Evolutionary conservation across 1,139 yeast species (phyloP).

Genomic region (Hyphopichia buzzinii): DNA sequence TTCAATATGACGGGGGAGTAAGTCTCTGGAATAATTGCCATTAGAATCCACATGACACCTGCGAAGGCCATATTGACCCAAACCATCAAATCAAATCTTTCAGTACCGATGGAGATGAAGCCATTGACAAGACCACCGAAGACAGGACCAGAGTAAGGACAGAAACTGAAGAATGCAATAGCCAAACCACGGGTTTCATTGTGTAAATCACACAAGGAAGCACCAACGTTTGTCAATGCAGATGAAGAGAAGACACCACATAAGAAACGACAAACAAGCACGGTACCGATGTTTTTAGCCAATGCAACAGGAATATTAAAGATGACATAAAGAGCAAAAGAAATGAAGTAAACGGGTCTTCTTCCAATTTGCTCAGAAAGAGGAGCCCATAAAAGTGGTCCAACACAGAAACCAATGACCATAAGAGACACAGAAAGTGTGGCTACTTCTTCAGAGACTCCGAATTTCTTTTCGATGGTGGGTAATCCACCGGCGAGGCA

Average conservation of each 20-base stretch:
- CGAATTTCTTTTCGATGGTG: slow-evolving; percentile 58
- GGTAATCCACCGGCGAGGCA: slow-evolving; percentile 83
- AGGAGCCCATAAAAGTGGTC: slow-evolving; percentile 91
- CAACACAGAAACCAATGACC: slow-evolving; percentile 87
- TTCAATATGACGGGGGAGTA: slow-evolving; percentile 86
- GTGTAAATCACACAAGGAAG: slow-evolving; percentile 84
- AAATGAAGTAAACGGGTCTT: slow-evolving; percentile 75
- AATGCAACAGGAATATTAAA: slow-evolving; percentile 90
- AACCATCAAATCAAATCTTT: slow-evolving; percentile 65
- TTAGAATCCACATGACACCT: slow-evolving; percentile 72
- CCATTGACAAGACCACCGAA: slow-evolving; percentile 90
- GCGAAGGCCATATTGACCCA: slow-evolving; percentile 95
- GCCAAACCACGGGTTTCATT: slow-evolving; percentile 82
- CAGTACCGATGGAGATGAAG: slow-evolving; percentile 69
- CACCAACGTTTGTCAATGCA: slow-evolving; percentile 85
- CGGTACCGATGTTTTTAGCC: slow-evolving; percentile 78
- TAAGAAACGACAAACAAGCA: slow-evolving; percentile 76
- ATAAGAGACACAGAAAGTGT: slow-evolving; percentile 76
- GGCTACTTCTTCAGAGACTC: slow-evolving; percentile 76
- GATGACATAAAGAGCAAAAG: slow-evolving; percentile 69
- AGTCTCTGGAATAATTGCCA: slow-evolving; percentile 75
- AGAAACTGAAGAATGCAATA: slow-evolving; percentile 86
- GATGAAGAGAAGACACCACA: slow-evolving; percentile 87
- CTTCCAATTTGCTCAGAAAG: slow-evolving; percentile 84
- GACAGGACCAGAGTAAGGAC: slow-evolving; percentile 92